A percentile compares a stretch with the other conserved stretches of the same genome.
Evolutionary conservation across 2,329 filamentous ascomycete genomes (phyloP).

Genomic region (Pseudocercospora musae): DNA sequence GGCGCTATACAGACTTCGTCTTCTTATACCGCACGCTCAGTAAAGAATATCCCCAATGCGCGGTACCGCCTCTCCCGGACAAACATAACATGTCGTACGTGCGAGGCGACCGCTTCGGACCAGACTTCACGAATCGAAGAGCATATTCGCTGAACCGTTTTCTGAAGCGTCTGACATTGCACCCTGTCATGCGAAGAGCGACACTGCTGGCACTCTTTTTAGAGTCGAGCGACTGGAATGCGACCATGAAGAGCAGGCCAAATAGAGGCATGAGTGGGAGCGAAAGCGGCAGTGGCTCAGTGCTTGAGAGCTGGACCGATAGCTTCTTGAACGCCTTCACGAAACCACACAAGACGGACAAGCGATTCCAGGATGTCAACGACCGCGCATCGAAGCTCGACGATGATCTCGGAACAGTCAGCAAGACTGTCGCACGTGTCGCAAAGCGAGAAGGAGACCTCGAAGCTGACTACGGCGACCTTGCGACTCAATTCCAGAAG

Average conservation of each 20-base stretch:
- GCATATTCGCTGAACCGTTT: conserved; percentile 91
- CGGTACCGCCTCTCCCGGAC: conserved; percentile 90
- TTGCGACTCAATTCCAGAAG: conserved; percentile 92
- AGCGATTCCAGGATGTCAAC: conserved; percentile 88
- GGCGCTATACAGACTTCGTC: conserved; percentile 96
- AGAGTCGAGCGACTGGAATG: conserved; percentile 93
- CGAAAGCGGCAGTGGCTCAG: conserved; percentile 56
- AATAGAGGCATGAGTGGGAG: conserved; percentile 54
- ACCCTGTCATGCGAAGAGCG: conserved; percentile 82
- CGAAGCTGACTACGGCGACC: conserved; percentile 81
- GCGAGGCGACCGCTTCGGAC: conserved; percentile 87
- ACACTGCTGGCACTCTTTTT: conserved; percentile 83
- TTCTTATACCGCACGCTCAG: conserved; percentile 90
- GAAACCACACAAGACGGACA: conserved; percentile 92
- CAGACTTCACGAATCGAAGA: conserved; percentile 85
- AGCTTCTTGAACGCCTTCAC: conserved; percentile 96
- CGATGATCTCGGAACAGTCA: conserved; percentile 86
- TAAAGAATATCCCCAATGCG: conserved; percentile 84
- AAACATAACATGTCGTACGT: conserved; percentile 99
- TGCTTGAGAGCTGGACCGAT: conserved; percentile 94
- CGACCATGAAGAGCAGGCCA: conserved; percentile 79
- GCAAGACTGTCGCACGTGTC: conserved; percentile 91
- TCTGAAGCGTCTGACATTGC: conserved; percentile 77
- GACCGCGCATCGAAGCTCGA: conserved; percentile 92
- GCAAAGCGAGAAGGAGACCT: conserved; percentile 83